Evolutionary conservation across 495 filamentous ascomycete genomes (phyloP).

Genomic region (Rusavskia elegans): DNA sequence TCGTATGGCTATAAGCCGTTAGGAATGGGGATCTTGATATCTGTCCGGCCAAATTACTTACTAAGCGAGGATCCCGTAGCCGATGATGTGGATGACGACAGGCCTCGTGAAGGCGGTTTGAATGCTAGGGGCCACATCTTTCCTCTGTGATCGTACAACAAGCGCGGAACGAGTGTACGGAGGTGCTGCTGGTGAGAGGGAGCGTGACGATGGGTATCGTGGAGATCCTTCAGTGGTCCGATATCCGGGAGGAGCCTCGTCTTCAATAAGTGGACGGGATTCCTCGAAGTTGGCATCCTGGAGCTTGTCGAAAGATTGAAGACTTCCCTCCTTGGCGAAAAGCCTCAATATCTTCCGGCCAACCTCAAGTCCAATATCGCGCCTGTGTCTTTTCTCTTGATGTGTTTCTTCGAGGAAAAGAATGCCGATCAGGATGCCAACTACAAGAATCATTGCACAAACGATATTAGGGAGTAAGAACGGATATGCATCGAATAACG

Average conservation of each 20-base stretch:
- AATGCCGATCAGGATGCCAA: slow-evolving; percentile 68
- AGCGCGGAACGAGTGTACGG: not conserved
- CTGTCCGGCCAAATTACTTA: slow-evolving; percentile 33
- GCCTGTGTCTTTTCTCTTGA: slow-evolving; percentile 57
- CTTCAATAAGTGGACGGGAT: slow-evolving; percentile 30
- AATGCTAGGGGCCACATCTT: slow-evolving; percentile 10
- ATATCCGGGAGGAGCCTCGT: slow-evolving; percentile 48
- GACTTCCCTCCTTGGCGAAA: slow-evolving; percentile 19
- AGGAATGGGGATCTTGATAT: slow-evolving; percentile 1
- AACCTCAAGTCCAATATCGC: slow-evolving; percentile 59
- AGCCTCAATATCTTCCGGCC: slow-evolving; percentile 55
- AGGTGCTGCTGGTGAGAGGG: slow-evolving; percentile 24
- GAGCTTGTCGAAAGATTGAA: slow-evolving; percentile 15
- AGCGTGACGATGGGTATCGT: slow-evolving; percentile 44
- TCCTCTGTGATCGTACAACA: slow-evolving; percentile 2
- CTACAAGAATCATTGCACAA: slow-evolving; percentile 59
- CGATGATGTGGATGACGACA: slow-evolving; percentile 68
- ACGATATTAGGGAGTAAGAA: slow-evolving; percentile 91
- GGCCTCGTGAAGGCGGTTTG: slow-evolving; percentile 59
- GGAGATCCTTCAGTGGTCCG: slow-evolving; percentile 52
- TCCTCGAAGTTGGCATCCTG: slow-evolving; percentile 23
- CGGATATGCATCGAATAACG: slow-evolving; percentile 69
- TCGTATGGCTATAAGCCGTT: slow-evolving; percentile 51
- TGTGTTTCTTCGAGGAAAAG: slow-evolving; percentile 95
- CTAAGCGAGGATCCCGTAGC: slow-evolving; percentile 90